A percentile compares a stretch with the other conserved stretches of the same genome.
Evolutionary conservation across 2,329 filamentous ascomycete genomes (phyloP).

Genomic region (Elsinoe necatrix): DNA sequence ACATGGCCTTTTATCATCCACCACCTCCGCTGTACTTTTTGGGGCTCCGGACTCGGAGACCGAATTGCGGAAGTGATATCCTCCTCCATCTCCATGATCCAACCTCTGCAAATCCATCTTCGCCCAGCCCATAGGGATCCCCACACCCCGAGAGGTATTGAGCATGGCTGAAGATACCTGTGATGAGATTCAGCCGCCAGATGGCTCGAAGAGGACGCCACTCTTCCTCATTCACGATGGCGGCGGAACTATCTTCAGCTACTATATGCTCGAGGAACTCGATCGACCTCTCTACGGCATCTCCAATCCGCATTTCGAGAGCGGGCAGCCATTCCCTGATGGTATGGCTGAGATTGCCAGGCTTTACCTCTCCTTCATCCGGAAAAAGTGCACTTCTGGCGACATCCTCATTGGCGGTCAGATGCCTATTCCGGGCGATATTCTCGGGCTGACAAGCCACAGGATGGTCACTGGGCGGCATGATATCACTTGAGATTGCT

Average conservation of each 20-base stretch:
- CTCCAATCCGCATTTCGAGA: slow-evolving; percentile 8
- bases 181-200: slow-evolving; percentile 9
- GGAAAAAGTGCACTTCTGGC: background rate
- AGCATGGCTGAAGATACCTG: background rate
- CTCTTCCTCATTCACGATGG: slow-evolving; percentile 17
- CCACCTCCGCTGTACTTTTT: too few species aligned
- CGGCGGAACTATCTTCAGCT: slow-evolving; percentile 18
- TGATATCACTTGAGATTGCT: slow-evolving; percentile 6
- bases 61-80: too few species aligned
- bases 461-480: slow-evolving; percentile 14
- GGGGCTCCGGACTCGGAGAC: too few species aligned
- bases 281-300: slow-evolving; percentile 7
- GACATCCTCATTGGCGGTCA: background rate
- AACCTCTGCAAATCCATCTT: too few species aligned
- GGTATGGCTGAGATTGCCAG: slow-evolving; percentile 1
- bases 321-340: background rate
- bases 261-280: slow-evolving; percentile 6
- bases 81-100: too few species aligned
- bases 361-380: slow-evolving; percentile 4
- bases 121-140: too few species aligned
- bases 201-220: slow-evolving; percentile 9
- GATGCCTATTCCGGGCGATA: background rate
- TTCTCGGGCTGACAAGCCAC: background rate
- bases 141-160: too few species aligned
- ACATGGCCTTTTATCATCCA: too few species aligned